Percentiles rank a stretch among this genome's conserved stretches.
Evolutionary conservation across 2,329 filamentous ascomycete genomes (phyloP).

Genomic region (Penicillium decumbens): DNA sequence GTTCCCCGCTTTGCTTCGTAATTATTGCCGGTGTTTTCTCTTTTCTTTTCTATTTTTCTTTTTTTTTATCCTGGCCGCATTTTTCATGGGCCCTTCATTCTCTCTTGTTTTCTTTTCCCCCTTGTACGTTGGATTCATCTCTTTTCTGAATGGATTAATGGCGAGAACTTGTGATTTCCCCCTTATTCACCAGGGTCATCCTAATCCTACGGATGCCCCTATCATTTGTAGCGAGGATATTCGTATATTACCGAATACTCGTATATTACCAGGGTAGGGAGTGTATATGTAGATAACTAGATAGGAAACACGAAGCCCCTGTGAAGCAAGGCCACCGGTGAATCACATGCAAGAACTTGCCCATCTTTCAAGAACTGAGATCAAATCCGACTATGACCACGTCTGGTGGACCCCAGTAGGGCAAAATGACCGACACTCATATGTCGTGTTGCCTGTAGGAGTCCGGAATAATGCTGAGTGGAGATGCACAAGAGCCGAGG

Average conservation of each 20-base stretch:
- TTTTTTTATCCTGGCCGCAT: conserved; percentile 17
- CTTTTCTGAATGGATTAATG: conserved; percentile 36
- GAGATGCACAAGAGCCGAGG: conserved; percentile 29
- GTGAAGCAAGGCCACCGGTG: not conserved
- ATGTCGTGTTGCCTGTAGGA: not conserved
- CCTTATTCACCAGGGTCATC: not conserved
- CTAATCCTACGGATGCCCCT: not conserved
- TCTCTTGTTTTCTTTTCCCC: conserved; percentile 15
- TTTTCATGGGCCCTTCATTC: conserved; percentile 14
- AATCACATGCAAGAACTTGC: not conserved
- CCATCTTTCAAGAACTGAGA: not conserved
- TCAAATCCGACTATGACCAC: no score
- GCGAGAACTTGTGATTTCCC: conserved; percentile 29
- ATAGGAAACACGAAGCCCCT: not conserved
- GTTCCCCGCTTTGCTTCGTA: conserved; percentile 28
- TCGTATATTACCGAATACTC: no score
- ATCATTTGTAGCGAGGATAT: not conserved
- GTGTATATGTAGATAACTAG: not conserved
- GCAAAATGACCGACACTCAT: not conserved
- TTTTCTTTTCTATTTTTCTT: not conserved
- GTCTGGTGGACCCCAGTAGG: not conserved
- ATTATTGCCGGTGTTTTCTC: conserved; percentile 26
- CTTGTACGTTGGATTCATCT: conserved; percentile 35
- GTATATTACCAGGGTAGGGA: not conserved
- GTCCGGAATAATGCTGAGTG: conserved; percentile 11